Conservation (phyloP, 164 flowering plant genomes). For the Berberis thunbergii region DNA sequence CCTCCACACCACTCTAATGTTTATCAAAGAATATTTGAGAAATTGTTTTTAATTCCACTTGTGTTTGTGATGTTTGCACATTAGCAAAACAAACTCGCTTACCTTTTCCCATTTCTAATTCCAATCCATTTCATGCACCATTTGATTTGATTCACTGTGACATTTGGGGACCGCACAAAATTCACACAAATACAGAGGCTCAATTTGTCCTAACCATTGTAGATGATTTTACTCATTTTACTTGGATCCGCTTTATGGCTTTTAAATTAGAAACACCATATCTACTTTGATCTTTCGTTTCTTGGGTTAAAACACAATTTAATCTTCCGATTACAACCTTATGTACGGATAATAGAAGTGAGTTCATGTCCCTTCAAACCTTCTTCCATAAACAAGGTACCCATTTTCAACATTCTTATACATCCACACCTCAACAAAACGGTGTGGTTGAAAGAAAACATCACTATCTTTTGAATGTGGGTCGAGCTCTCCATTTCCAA, state of each 20-base stretch:
- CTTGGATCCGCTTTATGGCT: too few species aligned
- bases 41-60: too few species aligned
- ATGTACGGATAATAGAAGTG: too few species aligned
- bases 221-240: neutral
- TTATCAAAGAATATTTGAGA: too few species aligned
- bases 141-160: neutral
- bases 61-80: neutral
- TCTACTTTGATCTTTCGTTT: neutral
- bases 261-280: too few species aligned
- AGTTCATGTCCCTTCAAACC: too few species aligned
- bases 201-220: neutral
- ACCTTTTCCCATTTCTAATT: neutral
- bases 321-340: too few species aligned
- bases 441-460: constrained; percentile 1
- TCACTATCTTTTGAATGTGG: neutral
- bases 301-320: constrained; percentile 1
- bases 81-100: neutral
- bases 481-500: neutral
- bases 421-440: neutral
- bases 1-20: too few species aligned
- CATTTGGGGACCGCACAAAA: neutral
- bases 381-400: too few species aligned
- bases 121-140: neutral
- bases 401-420: neutral
- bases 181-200: neutral